phyloP scores from a whole-genome alignment of 176 grass and related monocot genomes.

The Dendrocalamus sinicus region DNA sequence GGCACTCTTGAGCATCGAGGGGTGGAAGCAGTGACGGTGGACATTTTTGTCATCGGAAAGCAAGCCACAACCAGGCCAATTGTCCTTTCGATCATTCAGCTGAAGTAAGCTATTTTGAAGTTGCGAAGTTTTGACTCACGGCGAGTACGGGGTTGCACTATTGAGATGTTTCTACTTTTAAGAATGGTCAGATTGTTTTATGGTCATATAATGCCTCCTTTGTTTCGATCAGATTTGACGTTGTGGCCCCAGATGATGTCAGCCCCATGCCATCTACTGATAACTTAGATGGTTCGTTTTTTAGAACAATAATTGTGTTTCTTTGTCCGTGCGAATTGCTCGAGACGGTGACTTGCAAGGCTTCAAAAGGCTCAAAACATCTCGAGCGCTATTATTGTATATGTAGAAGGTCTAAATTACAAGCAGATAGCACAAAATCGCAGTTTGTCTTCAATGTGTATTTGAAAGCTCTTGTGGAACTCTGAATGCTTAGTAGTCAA shows the following conservation, averaged over 20 bases:
- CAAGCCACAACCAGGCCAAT: background rate
- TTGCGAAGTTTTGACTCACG: background rate
- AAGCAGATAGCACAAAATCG: background rate
- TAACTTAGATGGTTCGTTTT: background rate
- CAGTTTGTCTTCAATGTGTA: background rate
- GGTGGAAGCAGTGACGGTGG: background rate
- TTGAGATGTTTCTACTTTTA: too few species aligned
- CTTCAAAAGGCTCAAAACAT: background rate
- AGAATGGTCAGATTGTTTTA: background rate
- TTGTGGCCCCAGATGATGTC: background rate
- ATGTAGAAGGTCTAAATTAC: background rate
- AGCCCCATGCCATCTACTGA: background rate
- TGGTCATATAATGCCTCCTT: background rate
- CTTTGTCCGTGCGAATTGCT: background rate
- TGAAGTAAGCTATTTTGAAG: background rate
- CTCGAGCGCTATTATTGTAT: background rate
- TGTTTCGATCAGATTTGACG: background rate
- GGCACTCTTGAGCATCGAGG: background rate
- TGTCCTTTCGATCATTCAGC: background rate
- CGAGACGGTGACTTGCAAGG: background rate
- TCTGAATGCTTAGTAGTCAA: background rate
- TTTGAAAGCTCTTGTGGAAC: background rate
- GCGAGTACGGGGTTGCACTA: background rate
- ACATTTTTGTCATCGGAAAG: background rate
- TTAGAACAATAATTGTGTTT: background rate